Evolutionary conservation across 1,139 yeast species (phyloP).

Genomic region (Lodderomyces beijingensis): DNA sequence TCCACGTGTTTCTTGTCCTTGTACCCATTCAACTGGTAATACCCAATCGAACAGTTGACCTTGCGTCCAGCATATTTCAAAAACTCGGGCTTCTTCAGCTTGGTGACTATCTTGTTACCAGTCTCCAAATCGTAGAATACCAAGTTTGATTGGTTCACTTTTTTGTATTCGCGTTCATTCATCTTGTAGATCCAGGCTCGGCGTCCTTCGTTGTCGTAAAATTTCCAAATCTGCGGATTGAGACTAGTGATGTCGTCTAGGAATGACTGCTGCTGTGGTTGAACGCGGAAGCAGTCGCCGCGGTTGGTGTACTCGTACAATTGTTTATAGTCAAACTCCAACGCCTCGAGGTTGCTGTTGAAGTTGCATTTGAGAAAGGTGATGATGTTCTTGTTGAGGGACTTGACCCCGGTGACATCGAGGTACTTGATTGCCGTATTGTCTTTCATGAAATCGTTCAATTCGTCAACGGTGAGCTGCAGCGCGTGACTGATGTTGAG

Average conservation of each 20-base stretch:
- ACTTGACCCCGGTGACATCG: conserved; percentile 38
- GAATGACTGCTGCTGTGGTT: conserved; percentile 21
- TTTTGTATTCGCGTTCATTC: conserved; percentile 27
- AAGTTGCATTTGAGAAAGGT: conserved; percentile 26
- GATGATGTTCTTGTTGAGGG: conserved; percentile 20
- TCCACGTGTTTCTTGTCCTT: conserved; percentile 25
- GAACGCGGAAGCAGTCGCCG: conserved; percentile 32
- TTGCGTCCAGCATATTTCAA: conserved; percentile 62
- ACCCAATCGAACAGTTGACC: conserved; percentile 54
- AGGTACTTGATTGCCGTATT: conserved; percentile 22
- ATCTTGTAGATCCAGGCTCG: conserved; percentile 74
- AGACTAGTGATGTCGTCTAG: conserved; percentile 16
- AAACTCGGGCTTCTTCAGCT: conserved; percentile 54
- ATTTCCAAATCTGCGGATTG: conserved; percentile 46
- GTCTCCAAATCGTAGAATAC: conserved; percentile 60
- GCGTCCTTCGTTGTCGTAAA: conserved; percentile 61
- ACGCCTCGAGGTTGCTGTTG: conserved; percentile 26
- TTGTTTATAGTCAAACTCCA: conserved; percentile 40
- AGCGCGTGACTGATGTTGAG: conserved; percentile 57
- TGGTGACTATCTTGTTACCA: conserved; percentile 59
- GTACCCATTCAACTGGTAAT: conserved; percentile 36
- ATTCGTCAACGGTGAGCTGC: conserved; percentile 43
- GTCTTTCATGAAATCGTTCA: conserved; percentile 45
- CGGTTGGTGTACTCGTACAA: conserved; percentile 35
- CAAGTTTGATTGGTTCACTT: conserved; percentile 22